A percentile compares a stretch with the other conserved stretches of the same genome.
Conservation (phyloP, 352 stramenopile genomes). For the Phytophthora nicotianae region DNA sequence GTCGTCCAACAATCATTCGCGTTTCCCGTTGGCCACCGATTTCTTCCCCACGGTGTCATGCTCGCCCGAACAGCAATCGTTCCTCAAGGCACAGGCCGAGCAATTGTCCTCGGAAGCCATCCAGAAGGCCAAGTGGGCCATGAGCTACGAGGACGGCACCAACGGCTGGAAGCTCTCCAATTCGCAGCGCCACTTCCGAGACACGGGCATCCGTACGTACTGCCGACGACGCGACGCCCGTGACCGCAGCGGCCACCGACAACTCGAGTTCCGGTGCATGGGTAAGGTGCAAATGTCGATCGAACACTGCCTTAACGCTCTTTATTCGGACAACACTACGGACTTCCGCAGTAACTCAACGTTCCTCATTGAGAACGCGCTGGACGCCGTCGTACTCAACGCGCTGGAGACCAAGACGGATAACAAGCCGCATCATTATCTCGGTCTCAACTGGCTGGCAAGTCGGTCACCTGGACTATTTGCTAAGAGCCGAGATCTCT, state of each 20-base stretch:
- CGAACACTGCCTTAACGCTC: slow-evolving; percentile 46
- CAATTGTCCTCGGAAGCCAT: slow-evolving; percentile 45
- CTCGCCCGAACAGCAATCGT: slow-evolving; percentile 46
- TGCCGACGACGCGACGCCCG: slow-evolving; percentile 44
- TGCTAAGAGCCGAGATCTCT: slow-evolving; percentile 64
- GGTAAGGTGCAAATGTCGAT: slow-evolving; percentile 58
- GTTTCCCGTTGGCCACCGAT: slow-evolving; percentile 49
- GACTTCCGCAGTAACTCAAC: slow-evolving; percentile 62
- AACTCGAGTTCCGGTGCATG: slow-evolving; percentile 72
- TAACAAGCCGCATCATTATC: slow-evolving; percentile 53
- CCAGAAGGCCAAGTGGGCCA: slow-evolving; percentile 54
- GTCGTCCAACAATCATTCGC: slow-evolving; percentile 21
- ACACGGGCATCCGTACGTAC: slow-evolving; percentile 69
- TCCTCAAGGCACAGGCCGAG: slow-evolving; percentile 41
- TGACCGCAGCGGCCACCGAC: slow-evolving; percentile 39
- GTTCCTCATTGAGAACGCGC: slow-evolving; percentile 61
- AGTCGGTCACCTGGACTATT: slow-evolving; percentile 52
- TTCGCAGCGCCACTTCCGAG: slow-evolving; percentile 70
- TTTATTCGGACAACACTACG: slow-evolving; percentile 67
- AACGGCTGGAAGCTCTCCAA: slow-evolving; percentile 75
- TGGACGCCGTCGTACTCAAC: slow-evolving; percentile 68
- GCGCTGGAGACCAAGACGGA: slow-evolving; percentile 46
- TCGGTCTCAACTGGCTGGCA: slow-evolving; percentile 75
- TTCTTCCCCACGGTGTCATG: slow-evolving; percentile 52
- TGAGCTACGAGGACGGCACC: slow-evolving; percentile 61